Base-by-base conservation (phyloP, 2,329 filamentous ascomycete species). In the Arthroderma uncinatum region DNA sequence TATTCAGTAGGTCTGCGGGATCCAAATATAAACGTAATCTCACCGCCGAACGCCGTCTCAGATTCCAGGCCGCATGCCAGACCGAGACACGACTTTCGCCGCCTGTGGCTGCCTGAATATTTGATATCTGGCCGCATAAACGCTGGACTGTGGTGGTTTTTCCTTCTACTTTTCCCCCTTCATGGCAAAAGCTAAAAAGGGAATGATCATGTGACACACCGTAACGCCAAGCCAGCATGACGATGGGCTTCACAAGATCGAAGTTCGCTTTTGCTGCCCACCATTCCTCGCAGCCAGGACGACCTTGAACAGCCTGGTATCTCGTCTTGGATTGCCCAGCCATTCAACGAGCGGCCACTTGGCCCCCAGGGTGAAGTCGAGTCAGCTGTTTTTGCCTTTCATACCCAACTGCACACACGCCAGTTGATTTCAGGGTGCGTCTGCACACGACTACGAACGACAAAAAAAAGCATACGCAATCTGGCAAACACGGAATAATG, bases 301-400 rank as follows among this genome's bases (percentile, higher is more conserved):
- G 28, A 50, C 25, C 10, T 33, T 25, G 47, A 50, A 19, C 25
- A 50, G 47, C 54, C 60, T 39, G 40, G 62, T 60, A 58, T 37
- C 53, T 57, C 55, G 33, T 47, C 47, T 44, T 55, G 56, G 28
- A 58, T 57, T 55, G 42, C 34, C 60, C 64, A 60, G 56, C 65
- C 57, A 55, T 66, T 71, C 69, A 62, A 72, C 70, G 70, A 71
- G 63, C 63, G 62, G 61, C 64, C 60, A 57, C 62, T 57, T 64
- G 63, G 55, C 65, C 57, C 56, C 33, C 50, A 12, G 19, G 30
- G 50, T 52, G 48, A 52, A 52, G 48, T 19, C 48, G 25, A 33
- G 48, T 21, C 21, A 12, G n/a, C 25, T 25, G 16, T 25, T 9
- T 16, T 33, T 52, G 9, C 34, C 19, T 23, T 47, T 12, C 9